Percentiles rank a stretch among this genome's conserved stretches.
phyloP scores from a whole-genome alignment of 345 rosid genomes.

The Eucalyptus polyanthemos region DNA sequence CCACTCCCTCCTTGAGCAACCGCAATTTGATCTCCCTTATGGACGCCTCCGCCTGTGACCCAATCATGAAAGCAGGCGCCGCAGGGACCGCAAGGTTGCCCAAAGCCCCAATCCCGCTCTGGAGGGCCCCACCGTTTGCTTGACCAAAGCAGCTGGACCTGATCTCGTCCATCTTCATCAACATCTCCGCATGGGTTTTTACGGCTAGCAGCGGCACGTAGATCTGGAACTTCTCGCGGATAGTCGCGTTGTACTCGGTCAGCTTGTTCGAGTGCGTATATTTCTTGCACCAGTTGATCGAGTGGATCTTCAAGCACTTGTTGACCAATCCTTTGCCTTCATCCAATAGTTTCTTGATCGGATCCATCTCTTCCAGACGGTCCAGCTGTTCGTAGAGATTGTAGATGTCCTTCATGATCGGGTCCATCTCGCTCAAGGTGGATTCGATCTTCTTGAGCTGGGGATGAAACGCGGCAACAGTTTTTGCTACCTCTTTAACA shows the following conservation, averaged over 20 bases:
- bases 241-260: neutral
- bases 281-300: neutral
- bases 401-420: neutral
- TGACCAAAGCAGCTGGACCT: neutral
- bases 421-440: neutral
- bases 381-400: neutral
- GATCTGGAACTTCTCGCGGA: neutral
- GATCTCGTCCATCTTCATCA: no score
- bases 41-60: neutral
- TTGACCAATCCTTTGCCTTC: neutral
- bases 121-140: neutral
- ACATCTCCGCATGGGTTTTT: rapidly evolving
- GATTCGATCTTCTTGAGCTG: rapidly evolving
- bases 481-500: rapidly evolving
- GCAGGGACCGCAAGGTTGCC: neutral
- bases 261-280: neutral
- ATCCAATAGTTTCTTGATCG: neutral
- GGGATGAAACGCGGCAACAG: rapidly evolving
- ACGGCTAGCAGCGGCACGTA: neutral
- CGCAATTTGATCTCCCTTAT: neutral
- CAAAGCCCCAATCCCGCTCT: neutral
- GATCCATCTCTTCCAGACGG: neutral
- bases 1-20: neutral
- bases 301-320: neutral
- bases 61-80: neutral